A percentile compares a stretch with the other conserved stretches of the same genome.
phyloP scores from a whole-genome alignment of 2,329 filamentous ascomycete genomes.

The Reticulascus tulasneorum region DNA sequence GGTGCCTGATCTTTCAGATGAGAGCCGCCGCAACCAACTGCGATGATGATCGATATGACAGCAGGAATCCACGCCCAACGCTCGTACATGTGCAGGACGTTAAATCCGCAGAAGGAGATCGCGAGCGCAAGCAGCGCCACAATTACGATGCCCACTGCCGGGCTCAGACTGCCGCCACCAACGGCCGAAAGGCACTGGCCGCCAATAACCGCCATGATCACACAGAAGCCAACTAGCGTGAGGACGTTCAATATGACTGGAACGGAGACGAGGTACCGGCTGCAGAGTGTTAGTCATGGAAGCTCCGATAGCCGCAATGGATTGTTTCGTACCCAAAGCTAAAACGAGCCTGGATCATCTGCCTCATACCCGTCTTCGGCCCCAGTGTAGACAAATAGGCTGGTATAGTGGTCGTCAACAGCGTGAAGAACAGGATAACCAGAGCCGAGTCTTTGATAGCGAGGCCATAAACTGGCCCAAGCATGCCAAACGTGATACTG shows the following conservation, averaged over 20 bases:
- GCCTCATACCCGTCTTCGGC: constrained; percentile 41
- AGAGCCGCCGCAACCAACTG: constrained; percentile 34
- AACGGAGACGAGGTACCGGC: constrained; percentile 16
- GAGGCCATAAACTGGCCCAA: constrained; percentile 37
- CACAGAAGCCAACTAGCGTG: constrained; percentile 43
- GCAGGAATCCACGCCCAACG: constrained; percentile 43
- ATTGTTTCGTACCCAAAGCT: constrained; percentile 19
- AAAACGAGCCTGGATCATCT: constrained; percentile 43
- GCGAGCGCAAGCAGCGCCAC: constrained; percentile 39
- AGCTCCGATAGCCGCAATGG: constrained; percentile 22
- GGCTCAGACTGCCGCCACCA: constrained; percentile 29
- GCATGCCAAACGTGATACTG: constrained; percentile 39
- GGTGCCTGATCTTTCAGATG: constrained; percentile 33
- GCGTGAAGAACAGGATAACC: constrained; percentile 42
- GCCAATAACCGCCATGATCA: constrained; percentile 43
- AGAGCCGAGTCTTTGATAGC: constrained; percentile 37
- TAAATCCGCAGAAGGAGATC: constrained; percentile 45
- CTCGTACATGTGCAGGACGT: constrained; percentile 40
- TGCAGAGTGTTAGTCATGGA: neutral
- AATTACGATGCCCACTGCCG: constrained; percentile 44
- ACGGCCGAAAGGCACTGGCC: constrained; percentile 38
- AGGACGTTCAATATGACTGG: constrained; percentile 38
- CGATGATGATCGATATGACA: constrained; percentile 34
- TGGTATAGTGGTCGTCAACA: constrained; percentile 32
- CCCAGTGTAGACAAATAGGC: constrained; percentile 39